Evolutionary conservation across 192 early-diverging fungal genomes (phyloP), one percentile per base, ranked within the genome.

Genomic region (Gryganskiella cystojenkinii): DNA sequence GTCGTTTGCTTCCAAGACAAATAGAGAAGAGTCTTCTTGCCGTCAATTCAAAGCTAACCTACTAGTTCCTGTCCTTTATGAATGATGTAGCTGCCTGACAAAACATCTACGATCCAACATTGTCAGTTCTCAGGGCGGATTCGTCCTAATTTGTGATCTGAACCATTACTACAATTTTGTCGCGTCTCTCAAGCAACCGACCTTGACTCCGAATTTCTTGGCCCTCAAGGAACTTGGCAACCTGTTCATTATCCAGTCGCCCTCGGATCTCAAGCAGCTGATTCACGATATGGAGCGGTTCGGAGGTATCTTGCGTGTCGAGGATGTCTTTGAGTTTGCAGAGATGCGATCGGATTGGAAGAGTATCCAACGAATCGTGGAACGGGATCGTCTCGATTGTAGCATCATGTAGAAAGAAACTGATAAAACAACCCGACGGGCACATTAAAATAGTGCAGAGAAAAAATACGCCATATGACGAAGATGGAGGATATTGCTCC

Each of bases 101-200:
- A 94, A 96, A 55, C 92, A 97, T 80, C 80, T 99, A 30, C 92
- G 92, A 56, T 79, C 87, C 56, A 92, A 90, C 61, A 90, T 90
- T 35, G 90, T 99, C 31, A 93, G 88, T 24, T 90, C 91, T 49
- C 82, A 89, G 7, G 97, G 97, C 11, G 95, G 95, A 0, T 92
- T 96, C 67, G 95, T 95, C 80, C 88, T 98, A 27, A 96, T 98
- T 50, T 92, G 91, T 61, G 94, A 95, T 65, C 66, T 95, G 64
- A 95, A 95, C 82, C 70, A 83, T 31, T 95, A 95, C 67, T 91
- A 92, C 75, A 86, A 89, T 25, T 95, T 93, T 85, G 80, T 91
- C 7, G 67, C 64, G 22, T 68, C 87, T 14, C 80, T 93, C 25
- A 83, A 87, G 14, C 90, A 95, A 51, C 79, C 82, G 7, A 74